Evolutionary conservation across 305 asterid species (phyloP).

Genomic region (Fraxinus dipetala): DNA sequence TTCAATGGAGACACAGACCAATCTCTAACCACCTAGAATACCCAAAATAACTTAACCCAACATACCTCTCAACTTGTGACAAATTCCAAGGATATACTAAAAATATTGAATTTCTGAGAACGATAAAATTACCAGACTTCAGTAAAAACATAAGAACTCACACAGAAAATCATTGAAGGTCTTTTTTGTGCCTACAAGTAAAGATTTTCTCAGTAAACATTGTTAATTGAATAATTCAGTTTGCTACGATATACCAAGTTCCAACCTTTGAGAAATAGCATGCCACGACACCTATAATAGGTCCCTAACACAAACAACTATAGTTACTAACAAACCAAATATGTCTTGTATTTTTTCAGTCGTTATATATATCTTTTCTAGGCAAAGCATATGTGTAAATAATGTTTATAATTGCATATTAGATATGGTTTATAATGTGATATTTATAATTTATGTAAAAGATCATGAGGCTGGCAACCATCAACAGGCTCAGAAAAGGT

Average conservation of each 20-base stretch:
- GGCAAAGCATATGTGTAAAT: background rate
- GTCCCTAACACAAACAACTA: background rate
- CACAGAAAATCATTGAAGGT: background rate
- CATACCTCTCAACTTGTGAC: background rate
- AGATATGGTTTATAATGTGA: background rate
- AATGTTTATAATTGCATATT: background rate
- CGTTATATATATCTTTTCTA: background rate
- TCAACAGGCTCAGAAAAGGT: background rate
- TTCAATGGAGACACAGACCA: background rate
- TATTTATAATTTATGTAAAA: background rate
- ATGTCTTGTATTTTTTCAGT: background rate
- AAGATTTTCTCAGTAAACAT: background rate
- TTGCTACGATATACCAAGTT: background rate
- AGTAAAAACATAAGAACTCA: background rate
- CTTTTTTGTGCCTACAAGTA: conserved; percentile 1
- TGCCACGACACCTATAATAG: background rate
- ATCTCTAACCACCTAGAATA: background rate
- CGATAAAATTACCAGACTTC: background rate
- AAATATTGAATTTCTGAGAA: background rate
- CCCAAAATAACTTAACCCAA: background rate
- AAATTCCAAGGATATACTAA: background rate
- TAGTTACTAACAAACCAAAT: background rate
- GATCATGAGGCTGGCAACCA: background rate
- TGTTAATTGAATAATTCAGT: background rate
- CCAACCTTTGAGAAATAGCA: background rate